Evolutionary conservation across 1,139 yeast species (phyloP), one percentile per base, ranked within the genome.

Genomic region (Trichomonascaceae sp.): DNA sequence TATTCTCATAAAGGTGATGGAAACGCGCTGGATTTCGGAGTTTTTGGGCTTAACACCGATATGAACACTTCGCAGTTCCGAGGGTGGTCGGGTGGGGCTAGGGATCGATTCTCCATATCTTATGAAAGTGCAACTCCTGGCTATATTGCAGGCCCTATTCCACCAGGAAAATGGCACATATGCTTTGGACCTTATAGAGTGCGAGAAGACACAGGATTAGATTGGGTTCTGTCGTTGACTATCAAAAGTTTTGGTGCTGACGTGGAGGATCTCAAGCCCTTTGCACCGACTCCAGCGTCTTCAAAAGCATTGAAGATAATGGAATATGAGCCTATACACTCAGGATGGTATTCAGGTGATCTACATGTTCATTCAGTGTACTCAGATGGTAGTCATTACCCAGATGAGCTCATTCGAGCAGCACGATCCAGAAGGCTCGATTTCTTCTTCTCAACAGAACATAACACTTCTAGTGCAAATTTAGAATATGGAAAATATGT

Each of bases 371-470:
- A 57, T 27, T 49, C 58, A 2, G 46, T 52, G 22, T 56, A 54
- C 27, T 56, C 59, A 10, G 60, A 57, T 43, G 60, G 60, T 22
- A 39, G 41, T 13, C 50, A 53, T 13, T 36, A 49, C 10, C 55
- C 54, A 9, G 47, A 45, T n/a, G 55, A 55, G 30, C 45, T 57
- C 20, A 22, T 50, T 9, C n/a, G 12, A 10, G 43, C 39, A 8
- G 56, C 58, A 8, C 32, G 47, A 38, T 44, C 24, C 4, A 10
- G 51, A 13, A 15, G 22, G 36, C 52, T 57, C 32, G 59, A 57
- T 30, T 57, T 56, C 43, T 39, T 57, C 45, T 55, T 55, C 32
- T 56, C 59, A 8, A 57, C 60, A 1, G 60, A 57, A 18, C 60
- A 57, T 48, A 57, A 57, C 49, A 56, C 59, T 13, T 49, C 52